Conservation (phyloP, 345 rosid species). For the Cardamine chenopodiifolia region DNA sequence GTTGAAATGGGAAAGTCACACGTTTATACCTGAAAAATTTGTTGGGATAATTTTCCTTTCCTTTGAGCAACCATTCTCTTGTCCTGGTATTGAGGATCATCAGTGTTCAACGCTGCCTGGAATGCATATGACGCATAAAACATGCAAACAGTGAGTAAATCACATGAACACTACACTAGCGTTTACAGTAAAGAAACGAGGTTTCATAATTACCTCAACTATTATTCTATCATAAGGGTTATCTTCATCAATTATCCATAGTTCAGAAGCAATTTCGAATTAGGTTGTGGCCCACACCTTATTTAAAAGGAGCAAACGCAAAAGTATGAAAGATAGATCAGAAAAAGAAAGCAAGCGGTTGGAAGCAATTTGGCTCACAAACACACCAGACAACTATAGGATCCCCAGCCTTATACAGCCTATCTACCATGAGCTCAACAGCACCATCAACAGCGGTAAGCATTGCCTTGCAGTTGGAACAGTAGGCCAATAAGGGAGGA, state of each 20-base stretch:
- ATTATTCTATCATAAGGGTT: conserved; percentile 77
- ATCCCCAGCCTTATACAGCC: conserved; percentile 84
- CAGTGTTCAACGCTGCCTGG: conserved; percentile 89
- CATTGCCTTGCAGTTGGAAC: conserved; percentile 96
- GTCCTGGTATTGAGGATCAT: conserved; percentile 97
- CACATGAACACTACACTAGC: background rate
- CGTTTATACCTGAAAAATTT: conserved; percentile 64
- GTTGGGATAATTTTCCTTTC: conserved; percentile 79
- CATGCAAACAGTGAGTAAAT: conserved; percentile 28
- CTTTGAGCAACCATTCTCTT: conserved; percentile 97
- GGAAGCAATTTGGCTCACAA: conserved; percentile 25
- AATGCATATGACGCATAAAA: conserved; percentile 20
- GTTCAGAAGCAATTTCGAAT: conserved; percentile 87
- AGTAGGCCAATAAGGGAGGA: conserved; percentile 90
- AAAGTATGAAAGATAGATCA: conserved; percentile 25
- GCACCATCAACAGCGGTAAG: conserved; percentile 79
- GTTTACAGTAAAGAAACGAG: conserved; percentile 9
- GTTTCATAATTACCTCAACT: conserved; percentile 59
- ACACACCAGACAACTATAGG: conserved; percentile 86
- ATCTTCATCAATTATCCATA: conserved; percentile 93
- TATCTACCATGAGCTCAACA: conserved; percentile 86
- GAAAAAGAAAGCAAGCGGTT: conserved; percentile 23
- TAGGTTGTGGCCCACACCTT: conserved; percentile 99
- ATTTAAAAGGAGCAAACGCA: conserved; percentile 1
- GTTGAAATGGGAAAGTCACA: background rate